These are phyloP conservation scores for Eucalyptus viminalis DNA, from an alignment of 345 rosid genomes.

Conservation along the genomic window DNA sequence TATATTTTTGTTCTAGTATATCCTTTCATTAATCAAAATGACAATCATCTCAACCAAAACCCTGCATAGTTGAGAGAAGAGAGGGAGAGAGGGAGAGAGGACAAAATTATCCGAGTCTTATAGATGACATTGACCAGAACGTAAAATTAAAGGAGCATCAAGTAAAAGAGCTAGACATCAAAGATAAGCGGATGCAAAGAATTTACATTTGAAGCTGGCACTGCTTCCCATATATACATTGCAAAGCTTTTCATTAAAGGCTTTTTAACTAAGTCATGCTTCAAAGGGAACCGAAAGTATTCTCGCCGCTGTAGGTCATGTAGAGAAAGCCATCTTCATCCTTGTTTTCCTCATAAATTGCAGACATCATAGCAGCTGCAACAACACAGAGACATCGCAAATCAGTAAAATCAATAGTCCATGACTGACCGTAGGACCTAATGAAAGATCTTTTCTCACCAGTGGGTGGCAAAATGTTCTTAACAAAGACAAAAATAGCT, in stretches of 20 bases:
- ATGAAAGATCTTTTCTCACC: constrained; percentile 19
- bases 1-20: neutral
- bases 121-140: neutral
- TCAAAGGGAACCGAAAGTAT: constrained; percentile 65
- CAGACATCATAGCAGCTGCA: constrained; percentile 91
- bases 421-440: neutral
- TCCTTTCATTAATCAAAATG: neutral
- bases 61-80: neutral
- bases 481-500: constrained; percentile 75
- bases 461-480: constrained; percentile 66
- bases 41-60: neutral
- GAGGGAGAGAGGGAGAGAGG: neutral
- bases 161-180: neutral
- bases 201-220: neutral
- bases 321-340: constrained; percentile 97
- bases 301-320: constrained; percentile 98
- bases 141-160: neutral
- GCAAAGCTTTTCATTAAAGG: neutral
- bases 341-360: constrained; percentile 89
- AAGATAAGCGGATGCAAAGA: neutral
- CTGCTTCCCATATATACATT: neutral
- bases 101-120: neutral
- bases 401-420: neutral
- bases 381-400: neutral
- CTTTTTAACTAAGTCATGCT: neutral